Base-by-base conservation (phyloP, 2,329 filamentous ascomycete species). In the Exophiala calicioides region DNA sequence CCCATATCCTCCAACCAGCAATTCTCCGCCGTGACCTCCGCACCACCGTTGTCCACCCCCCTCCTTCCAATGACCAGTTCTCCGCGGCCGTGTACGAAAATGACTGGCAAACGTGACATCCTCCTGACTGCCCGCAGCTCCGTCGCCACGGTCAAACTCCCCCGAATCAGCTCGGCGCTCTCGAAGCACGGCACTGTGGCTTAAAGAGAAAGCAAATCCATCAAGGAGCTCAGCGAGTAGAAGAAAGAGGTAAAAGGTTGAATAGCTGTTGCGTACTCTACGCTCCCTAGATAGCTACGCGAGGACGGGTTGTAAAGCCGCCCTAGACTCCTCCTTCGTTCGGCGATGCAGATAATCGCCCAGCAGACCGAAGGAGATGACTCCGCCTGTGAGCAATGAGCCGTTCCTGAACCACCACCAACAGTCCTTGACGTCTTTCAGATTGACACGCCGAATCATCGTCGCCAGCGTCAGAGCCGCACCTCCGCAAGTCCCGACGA, bases 91-190 rank as follows among this genome's bases (percentile, higher is more conserved):
- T 41, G 2, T 44, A 53, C 30, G 44, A 31, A 30, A 61, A 68
- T 38, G 80, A 82, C 59, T n/a, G 65, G 66, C 13, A 81, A 79
- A 60, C 68, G 68, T 9, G 82, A 86, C 61, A 71, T 86, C 40
- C 73, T 89, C 12, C 74, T 88, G 31, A 81, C 80, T 27, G 80
- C 81, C 29, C 83, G 78, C 23, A 85, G 85, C 37, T 85, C 86
- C 1, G 88, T 95, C n/a, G 90, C 90, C 10, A 89, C 87, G 5
- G 95, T 95, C 62, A 96, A 96, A 64, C 71, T 89, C 2, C 82
- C 82, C 1, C 72, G 78, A 29, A 88, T 90, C 56, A 73, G 85
- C 49, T 50, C 64, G 31, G 58, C 68, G 1, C 59, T 77, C 13
- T 74, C 75, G 58, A 60, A 64, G 55, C 62, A 77, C 51, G 52